Conservation (phyloP, 2,329 filamentous ascomycete species). For the Hyphodiscus sp. region DNA sequence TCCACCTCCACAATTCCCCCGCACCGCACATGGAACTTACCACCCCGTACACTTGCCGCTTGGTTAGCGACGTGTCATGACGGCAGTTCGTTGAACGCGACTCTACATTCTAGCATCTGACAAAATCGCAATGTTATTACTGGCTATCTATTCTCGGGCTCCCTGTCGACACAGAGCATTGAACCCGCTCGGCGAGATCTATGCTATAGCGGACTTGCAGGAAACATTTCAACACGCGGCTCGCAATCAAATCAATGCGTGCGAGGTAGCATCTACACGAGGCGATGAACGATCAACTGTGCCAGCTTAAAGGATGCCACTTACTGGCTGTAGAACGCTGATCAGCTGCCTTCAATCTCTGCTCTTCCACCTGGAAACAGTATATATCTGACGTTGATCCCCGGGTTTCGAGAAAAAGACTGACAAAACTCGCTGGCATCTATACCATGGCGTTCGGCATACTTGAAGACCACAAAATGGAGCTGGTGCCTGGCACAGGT, state of each 20-base stretch:
- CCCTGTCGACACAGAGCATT: neutral
- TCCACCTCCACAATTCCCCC: neutral
- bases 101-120: neutral
- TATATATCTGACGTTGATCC: too few relatives aligned
- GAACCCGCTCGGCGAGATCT: too few relatives aligned
- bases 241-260: neutral
- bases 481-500: slow-evolving; percentile 43
- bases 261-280: neutral
- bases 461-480: slow-evolving; percentile 38
- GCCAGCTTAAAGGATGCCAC: neutral
- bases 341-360: neutral
- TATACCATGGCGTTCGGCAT: slow-evolving; percentile 41
- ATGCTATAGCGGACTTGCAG: neutral
- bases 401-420: too few relatives aligned
- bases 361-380: neutral
- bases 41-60: neutral
- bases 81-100: neutral
- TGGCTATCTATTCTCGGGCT: neutral
- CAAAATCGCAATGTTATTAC: neutral
- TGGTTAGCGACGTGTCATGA: neutral
- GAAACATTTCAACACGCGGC: neutral
- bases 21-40: neutral
- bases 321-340: neutral
- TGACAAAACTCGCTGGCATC: neutral
- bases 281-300: neutral